Conservation (phyloP, 2,329 filamentous ascomycete genomes). For the Sordariomycetes sp. region DNA sequence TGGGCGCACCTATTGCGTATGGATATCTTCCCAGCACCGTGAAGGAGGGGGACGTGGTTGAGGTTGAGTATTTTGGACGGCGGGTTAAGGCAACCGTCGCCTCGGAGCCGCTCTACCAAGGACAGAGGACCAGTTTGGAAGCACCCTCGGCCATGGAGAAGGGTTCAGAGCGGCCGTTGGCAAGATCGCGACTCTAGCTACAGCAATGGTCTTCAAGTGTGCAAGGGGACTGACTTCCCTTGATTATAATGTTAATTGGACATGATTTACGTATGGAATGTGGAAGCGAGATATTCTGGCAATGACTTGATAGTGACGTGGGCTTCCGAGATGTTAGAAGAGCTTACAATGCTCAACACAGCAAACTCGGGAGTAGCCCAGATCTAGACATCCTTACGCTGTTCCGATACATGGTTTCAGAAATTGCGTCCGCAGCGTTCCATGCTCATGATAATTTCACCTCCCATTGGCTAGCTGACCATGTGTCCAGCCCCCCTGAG, state of each 20-base stretch:
- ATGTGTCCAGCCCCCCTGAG: no score
- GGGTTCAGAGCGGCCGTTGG: not conserved
- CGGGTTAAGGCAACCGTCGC: constrained; percentile 42
- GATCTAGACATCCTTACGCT: no score
- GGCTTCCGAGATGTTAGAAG: no score
- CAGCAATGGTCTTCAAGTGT: not conserved
- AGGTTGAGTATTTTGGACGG: constrained; percentile 52
- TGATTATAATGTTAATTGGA: not conserved
- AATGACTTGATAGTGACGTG: no score
- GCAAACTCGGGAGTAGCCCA: no score
- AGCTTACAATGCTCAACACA: no score
- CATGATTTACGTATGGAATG: not conserved
- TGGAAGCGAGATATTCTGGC: not conserved
- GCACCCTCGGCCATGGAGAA: not conserved
- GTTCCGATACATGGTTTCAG: no score
- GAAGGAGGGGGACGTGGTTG: constrained; percentile 35
- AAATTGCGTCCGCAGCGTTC: no score
- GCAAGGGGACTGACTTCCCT: no score
- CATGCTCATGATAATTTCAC: no score
- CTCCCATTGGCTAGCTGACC: no score
- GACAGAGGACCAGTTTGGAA: not conserved
- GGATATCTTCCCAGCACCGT: constrained; percentile 41
- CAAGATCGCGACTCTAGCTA: not conserved
- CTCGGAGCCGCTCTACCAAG: constrained; percentile 31
- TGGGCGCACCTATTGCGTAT: constrained; percentile 48